Conservation (phyloP, 306 rosid genomes). For the Fagus crenata region DNA sequence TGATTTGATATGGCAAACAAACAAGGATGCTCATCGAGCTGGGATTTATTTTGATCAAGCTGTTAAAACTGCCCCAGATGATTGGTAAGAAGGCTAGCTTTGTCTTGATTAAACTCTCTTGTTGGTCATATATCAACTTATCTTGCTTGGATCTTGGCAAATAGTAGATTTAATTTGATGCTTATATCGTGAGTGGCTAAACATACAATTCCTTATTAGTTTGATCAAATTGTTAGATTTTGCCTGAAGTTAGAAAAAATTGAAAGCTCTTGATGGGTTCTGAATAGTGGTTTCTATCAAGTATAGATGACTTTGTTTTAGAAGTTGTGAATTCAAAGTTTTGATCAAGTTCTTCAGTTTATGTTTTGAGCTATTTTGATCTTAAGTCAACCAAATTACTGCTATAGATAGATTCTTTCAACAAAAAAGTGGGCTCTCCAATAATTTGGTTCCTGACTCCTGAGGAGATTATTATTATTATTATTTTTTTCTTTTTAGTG, state of each 20-base stretch:
- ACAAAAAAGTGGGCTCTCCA: not conserved
- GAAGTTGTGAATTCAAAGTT: not conserved
- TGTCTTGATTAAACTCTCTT: not conserved
- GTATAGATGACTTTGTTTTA: not conserved
- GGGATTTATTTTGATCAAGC: constrained; percentile 74
- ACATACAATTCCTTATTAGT: not conserved
- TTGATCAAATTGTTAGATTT: not conserved
- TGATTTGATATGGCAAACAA: constrained; percentile 62
- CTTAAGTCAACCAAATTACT: not conserved
- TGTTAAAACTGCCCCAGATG: constrained; percentile 56
- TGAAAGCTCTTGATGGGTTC: not conserved
- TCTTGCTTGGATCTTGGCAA: not conserved
- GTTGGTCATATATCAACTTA: not conserved
- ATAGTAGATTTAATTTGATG: not conserved
- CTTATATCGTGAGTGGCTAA: not conserved
- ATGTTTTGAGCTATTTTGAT: not conserved
- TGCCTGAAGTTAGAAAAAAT: too few species aligned
- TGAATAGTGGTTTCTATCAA: not conserved
- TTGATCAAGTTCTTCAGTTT: not conserved
- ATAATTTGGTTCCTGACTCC: not conserved
- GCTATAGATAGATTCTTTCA: not conserved
- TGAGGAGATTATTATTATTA: too few species aligned
- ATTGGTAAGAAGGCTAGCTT: constrained; percentile 46
- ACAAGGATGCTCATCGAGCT: constrained; percentile 64
- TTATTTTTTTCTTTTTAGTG: not conserved